phyloP scores from a whole-genome alignment of 2,329 filamentous ascomycete genomes.

The Zymoseptoria tritici region DNA sequence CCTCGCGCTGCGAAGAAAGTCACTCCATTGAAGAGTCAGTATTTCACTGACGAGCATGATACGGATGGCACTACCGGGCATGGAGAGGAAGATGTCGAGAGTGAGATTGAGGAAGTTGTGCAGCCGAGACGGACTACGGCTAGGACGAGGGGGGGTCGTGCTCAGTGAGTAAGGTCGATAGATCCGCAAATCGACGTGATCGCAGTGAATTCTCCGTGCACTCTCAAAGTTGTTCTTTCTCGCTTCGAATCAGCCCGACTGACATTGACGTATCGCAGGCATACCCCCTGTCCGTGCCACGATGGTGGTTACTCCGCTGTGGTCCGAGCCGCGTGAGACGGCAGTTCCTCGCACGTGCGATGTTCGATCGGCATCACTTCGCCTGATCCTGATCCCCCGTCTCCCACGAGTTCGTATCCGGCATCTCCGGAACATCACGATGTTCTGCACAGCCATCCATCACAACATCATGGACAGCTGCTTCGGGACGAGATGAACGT shows the following conservation, averaged over 20 bases:
- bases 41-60: constrained; percentile 12
- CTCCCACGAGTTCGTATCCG: neutral
- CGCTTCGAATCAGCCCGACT: neutral
- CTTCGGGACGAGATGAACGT: neutral
- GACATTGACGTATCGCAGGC: neutral
- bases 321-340: neutral
- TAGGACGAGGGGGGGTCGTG: constrained; percentile 20
- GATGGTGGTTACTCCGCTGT: neutral
- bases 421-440: neutral
- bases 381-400: neutral
- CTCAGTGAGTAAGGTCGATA: neutral
- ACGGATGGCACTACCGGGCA: constrained; percentile 7
- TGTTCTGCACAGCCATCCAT: neutral
- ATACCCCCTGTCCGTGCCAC: neutral
- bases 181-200: neutral
- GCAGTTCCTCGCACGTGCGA: neutral
- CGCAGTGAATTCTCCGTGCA: neutral
- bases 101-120: constrained; percentile 24
- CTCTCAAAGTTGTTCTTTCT: neutral
- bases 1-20: constrained; percentile 16
- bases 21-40: constrained; percentile 26
- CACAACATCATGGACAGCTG: neutral
- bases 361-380: neutral
- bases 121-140: constrained; percentile 26
- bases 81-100: constrained; percentile 12